phyloP scores from a whole-genome alignment of 2,329 filamentous ascomycete genomes.

The Penicillium sp. region DNA sequence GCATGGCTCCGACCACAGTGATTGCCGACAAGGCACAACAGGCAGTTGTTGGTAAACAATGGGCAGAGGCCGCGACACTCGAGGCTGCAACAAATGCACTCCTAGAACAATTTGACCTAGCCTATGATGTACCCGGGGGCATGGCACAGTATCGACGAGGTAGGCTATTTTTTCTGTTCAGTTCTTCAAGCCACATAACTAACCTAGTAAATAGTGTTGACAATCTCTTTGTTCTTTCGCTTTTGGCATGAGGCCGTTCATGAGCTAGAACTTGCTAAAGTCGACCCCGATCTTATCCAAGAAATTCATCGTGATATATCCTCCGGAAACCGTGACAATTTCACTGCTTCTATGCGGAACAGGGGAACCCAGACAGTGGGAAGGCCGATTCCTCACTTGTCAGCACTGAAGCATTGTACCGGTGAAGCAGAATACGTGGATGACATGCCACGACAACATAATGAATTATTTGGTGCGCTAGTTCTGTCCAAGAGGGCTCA shows the following conservation, averaged over 20 bases:
- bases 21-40: neutral
- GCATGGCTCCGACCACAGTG: conserved; percentile 1
- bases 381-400: neutral
- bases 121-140: neutral
- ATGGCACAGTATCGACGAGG: conserved; percentile 2
- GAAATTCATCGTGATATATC: neutral
- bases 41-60: neutral
- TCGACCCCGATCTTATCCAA: neutral
- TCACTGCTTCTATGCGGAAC: neutral
- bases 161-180: neutral
- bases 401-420: neutral
- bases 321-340: neutral
- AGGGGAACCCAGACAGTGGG: neutral
- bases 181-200: neutral
- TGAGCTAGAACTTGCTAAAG: neutral
- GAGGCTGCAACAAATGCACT: neutral
- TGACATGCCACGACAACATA: neutral
- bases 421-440: neutral
- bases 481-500: neutral
- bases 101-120: neutral
- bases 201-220: neutral
- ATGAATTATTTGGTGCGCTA: neutral
- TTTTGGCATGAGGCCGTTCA: neutral
- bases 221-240: neutral
- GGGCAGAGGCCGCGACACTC: neutral